Percentiles rank a stretch among this genome's conserved stretches.
These are phyloP conservation scores for Talaromyces borbonicus DNA, from an alignment of 495 filamentous ascomycete species.

Conservation along the genomic window DNA sequence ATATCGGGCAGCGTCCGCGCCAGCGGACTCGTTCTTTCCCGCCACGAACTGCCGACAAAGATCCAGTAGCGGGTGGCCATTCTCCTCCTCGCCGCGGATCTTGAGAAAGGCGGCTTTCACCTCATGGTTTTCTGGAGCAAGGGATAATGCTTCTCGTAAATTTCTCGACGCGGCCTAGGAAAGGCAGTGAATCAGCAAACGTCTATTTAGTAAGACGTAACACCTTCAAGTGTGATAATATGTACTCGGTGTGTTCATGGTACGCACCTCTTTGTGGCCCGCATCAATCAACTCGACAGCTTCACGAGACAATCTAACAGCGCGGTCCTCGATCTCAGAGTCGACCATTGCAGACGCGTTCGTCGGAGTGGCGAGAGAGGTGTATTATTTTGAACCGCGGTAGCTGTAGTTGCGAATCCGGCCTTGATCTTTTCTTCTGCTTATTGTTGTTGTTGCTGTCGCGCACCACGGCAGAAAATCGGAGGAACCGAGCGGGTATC, in stretches of 20 bases:
- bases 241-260: too few species aligned
- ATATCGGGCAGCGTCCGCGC: slow-evolving; percentile 45
- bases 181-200: slow-evolving; percentile 7
- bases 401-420: too few species aligned
- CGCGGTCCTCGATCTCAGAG: slow-evolving; percentile 38
- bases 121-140: slow-evolving; percentile 45
- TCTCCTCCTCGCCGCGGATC: slow-evolving; percentile 41
- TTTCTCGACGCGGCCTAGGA: slow-evolving; percentile 46
- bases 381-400: background rate
- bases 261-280: slow-evolving; percentile 37
- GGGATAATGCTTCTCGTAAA: slow-evolving; percentile 52
- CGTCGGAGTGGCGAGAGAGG: background rate
- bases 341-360: slow-evolving; percentile 36
- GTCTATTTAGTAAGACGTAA: too few species aligned
- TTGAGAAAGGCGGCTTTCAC: slow-evolving; percentile 44
- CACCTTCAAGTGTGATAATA: too few species aligned
- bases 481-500: too few species aligned
- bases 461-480: too few species aligned
- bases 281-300: slow-evolving; percentile 40
- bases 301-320: slow-evolving; percentile 38
- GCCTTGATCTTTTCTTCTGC: background rate
- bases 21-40: slow-evolving; percentile 42
- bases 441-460: too few species aligned
- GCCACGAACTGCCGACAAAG: slow-evolving; percentile 45
- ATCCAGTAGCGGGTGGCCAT: slow-evolving; percentile 36